Percentiles rank a stretch among this genome's conserved stretches.
Conservation (phyloP, 257 asterid species). For the Penstemon davidsonii region DNA sequence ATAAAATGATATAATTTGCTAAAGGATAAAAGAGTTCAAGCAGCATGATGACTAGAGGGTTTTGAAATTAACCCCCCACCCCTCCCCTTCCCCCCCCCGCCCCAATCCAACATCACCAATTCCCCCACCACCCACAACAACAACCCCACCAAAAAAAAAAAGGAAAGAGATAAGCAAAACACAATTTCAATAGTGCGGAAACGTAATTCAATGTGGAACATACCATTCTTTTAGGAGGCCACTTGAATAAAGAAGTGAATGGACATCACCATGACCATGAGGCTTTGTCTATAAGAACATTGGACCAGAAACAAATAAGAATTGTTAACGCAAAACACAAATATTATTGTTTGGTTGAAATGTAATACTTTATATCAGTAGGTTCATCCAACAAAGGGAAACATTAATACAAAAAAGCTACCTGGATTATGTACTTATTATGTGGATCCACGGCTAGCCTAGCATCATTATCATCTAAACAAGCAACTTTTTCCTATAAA, state of each 20-base stretch:
- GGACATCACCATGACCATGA: constrained; percentile 99
- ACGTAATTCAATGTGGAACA: constrained; percentile 28
- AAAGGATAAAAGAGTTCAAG: constrained; percentile 11
- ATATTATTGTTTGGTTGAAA: constrained; percentile 17
- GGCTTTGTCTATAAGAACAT: constrained; percentile 76
- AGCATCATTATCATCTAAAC: constrained; percentile 95
- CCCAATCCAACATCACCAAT: too few relatives aligned
- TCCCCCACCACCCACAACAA: too few relatives aligned
- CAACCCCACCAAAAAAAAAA: not conserved
- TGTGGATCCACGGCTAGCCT: constrained; percentile 83
- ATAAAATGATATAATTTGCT: constrained; percentile 19
- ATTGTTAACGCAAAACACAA: constrained; percentile 18
- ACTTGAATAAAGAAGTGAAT: constrained; percentile 87
- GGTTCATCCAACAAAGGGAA: not conserved
- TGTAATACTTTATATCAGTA: constrained; percentile 17
- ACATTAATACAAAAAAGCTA: constrained; percentile 27
- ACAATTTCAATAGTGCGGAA: constrained; percentile 14
- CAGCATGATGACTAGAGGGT: not conserved
- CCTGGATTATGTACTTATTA: constrained; percentile 87
- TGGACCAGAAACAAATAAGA: constrained; percentile 15
- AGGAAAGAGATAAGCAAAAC: not conserved
- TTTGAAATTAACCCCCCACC: not conserved
- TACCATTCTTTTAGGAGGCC: constrained; percentile 92
- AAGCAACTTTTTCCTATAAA: constrained; percentile 98
- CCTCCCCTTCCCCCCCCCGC: not conserved